phyloP scores from a whole-genome alignment of 495 filamentous ascomycete species.

The Bacidia rubella region DNA sequence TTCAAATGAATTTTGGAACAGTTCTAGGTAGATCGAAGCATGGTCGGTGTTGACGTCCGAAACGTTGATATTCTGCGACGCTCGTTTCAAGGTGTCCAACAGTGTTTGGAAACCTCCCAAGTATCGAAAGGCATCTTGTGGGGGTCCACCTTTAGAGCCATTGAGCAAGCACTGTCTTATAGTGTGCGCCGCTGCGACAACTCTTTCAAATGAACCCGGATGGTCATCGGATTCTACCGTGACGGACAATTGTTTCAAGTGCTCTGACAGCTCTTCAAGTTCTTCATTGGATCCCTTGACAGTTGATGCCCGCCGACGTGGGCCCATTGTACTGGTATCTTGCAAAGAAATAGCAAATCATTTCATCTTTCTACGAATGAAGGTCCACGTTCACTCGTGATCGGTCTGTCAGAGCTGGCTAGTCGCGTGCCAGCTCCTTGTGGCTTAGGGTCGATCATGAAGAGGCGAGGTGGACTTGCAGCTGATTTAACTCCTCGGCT shows the following conservation, averaged over 20 bases:
- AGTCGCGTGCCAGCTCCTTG: slow-evolving; percentile 13
- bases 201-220: slow-evolving; percentile 2
- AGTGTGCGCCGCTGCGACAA: slow-evolving; percentile 12
- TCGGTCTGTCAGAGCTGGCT: neutral
- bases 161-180: slow-evolving; percentile 47
- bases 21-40: slow-evolving; percentile 48
- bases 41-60: slow-evolving; percentile 38
- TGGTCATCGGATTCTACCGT: neutral
- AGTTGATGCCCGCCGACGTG: slow-evolving; percentile 9
- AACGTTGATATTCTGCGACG: neutral
- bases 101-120: slow-evolving; percentile 67
- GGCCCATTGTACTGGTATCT: no score
- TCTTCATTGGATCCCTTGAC: slow-evolving; percentile 10
- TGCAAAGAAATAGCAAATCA: no score
- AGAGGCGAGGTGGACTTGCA: neutral
- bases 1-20: slow-evolving; percentile 56
- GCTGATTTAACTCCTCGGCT: neutral
- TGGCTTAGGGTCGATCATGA: slow-evolving; percentile 2
- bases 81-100: slow-evolving; percentile 41
- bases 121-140: slow-evolving; percentile 72
- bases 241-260: slow-evolving; percentile 7
- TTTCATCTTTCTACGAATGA: neutral
- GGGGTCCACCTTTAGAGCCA: slow-evolving; percentile 28
- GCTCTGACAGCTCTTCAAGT: slow-evolving; percentile 12
- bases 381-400: slow-evolving; percentile 1